Evolutionary conservation across 495 filamentous ascomycete species (phyloP).

Genomic region (Penicillium malachiteum): DNA sequence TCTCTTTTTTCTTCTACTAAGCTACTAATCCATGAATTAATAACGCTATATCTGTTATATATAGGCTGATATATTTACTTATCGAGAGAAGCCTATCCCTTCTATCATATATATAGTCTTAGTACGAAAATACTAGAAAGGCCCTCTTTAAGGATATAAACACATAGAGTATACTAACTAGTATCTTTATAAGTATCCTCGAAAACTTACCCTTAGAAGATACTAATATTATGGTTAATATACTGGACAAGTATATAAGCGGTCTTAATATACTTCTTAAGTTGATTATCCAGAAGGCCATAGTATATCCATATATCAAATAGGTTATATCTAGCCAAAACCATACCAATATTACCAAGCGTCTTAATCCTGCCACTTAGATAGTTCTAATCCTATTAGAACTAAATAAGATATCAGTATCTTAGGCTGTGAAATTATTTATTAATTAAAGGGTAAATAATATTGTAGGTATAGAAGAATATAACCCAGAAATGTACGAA

Average conservation of each 20-base stretch:
- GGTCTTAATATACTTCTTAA: conserved; percentile 26
- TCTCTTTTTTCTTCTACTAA: conserved; percentile 52
- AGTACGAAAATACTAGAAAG: conserved; percentile 15
- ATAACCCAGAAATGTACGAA: conserved; percentile 4
- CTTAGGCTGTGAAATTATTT: conserved; percentile 26
- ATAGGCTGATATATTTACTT: conserved; percentile 42
- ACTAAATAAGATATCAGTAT: conserved; percentile 19
- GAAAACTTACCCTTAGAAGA: conserved; percentile 23
- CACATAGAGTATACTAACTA: conserved; percentile 27
- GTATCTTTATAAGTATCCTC: conserved; percentile 36
- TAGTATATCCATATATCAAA: no score
- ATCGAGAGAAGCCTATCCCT: conserved; percentile 31
- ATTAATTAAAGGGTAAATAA: conserved; percentile 31
- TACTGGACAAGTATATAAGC: conserved; percentile 45
- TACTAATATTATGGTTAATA: conserved; percentile 45
- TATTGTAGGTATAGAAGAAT: conserved; percentile 11
- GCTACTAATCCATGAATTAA: conserved; percentile 33
- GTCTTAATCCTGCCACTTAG: not conserved
- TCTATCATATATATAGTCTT: conserved; percentile 24
- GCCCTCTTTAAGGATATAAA: conserved; percentile 36
- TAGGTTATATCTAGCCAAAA: conserved; percentile 35
- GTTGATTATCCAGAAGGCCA: conserved; percentile 28
- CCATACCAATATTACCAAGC: conserved; percentile 18
- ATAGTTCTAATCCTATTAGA: conserved; percentile 16
- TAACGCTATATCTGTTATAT: conserved; percentile 38